Base-by-base conservation (phyloP, 805 yeast species). In the Vanderwaltozyma polyspora region DNA sequence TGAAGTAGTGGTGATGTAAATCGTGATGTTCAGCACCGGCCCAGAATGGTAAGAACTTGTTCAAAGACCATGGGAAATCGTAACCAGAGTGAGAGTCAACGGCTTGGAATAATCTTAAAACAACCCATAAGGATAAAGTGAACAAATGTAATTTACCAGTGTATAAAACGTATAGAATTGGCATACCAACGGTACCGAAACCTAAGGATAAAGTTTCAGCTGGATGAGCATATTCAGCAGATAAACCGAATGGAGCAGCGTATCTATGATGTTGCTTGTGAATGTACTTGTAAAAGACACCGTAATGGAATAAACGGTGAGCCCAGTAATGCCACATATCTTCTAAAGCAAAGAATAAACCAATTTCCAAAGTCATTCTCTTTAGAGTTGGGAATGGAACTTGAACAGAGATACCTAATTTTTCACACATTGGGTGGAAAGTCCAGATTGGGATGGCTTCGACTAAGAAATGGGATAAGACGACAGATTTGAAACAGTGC, bases 1-100 rank as follows among this genome's bases (percentile, higher is more conserved):
- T 81, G 63, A 89, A 89, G 65, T 80, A 86, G 59, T 83, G 94
- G 60, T 89, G 98, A 58, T 89, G 98, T 62, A 83, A 83, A 62
- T 89, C 98, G 59, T 89, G 97, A 62, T 89, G 97, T 52, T 83
- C 95, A 16, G 96, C 95, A 45, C 97, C 97, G 4, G 96, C 94
- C 96, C 97, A 87, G 64, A 91, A 73, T 32, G 96, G 96, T 41
- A 89, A 57, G 62, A 89, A 76, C 57, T 86, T 85, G 63, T 85
- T 91, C 54, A 89, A 69, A 4, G 95, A 84, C 84, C 93, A 78
- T 43, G 98, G 97, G 75, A 89, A 89, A 58, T 89, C 97, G 62
- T 89, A 91, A 39, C 97, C 98, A 10, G 96, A 86, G 62, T 89
- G 98, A 18, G 96, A 80, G 59, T 89, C 98, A 39, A 89, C 89